Evolutionary conservation across 2,329 filamentous ascomycete genomes (phyloP).

Genomic region (Nigrospora sphaerica): DNA sequence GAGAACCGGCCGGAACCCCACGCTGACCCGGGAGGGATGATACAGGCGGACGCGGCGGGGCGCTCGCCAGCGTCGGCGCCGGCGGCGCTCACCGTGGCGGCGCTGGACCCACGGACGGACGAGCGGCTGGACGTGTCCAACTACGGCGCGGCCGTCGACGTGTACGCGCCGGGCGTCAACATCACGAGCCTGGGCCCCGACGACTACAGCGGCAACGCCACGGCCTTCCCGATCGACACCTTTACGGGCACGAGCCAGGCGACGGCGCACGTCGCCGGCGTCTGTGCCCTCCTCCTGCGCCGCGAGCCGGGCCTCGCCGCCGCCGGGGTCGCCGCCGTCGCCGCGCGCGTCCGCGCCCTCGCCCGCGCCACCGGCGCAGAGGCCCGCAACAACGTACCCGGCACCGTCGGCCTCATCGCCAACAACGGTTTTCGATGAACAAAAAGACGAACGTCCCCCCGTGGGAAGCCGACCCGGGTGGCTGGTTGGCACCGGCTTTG

Average conservation of each 20-base stretch:
- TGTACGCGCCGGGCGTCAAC: conserved; percentile 10
- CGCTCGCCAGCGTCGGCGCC: conserved; percentile 10
- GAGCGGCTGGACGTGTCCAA: conserved; percentile 9
- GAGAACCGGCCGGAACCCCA: neutral
- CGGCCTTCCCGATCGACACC: neutral
- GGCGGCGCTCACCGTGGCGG: conserved; percentile 13
- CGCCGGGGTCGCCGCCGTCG: neutral
- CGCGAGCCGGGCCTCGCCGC: neutral
- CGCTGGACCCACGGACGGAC: conserved; percentile 4
- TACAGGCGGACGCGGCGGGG: neutral
- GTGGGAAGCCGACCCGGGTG: no score
- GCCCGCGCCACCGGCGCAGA: neutral
- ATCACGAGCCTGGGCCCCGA: neutral
- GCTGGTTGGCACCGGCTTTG: no score
- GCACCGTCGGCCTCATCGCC: conserved; percentile 1
- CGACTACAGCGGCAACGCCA: neutral
- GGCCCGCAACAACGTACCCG: neutral
- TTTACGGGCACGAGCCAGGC: conserved; percentile 1
- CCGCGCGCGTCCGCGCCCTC: neutral
- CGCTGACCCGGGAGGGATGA: neutral
- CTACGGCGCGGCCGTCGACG: conserved; percentile 9
- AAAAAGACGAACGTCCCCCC: no score
- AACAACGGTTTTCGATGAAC: conserved; percentile 1
- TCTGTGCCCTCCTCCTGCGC: conserved; percentile 3
- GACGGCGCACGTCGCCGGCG: conserved; percentile 4